Percentiles rank a stretch among this genome's conserved stretches.
These are phyloP conservation scores for Saturnispora sanitii DNA, from an alignment of 805 yeast genomes.

Conservation along the genomic window DNA sequence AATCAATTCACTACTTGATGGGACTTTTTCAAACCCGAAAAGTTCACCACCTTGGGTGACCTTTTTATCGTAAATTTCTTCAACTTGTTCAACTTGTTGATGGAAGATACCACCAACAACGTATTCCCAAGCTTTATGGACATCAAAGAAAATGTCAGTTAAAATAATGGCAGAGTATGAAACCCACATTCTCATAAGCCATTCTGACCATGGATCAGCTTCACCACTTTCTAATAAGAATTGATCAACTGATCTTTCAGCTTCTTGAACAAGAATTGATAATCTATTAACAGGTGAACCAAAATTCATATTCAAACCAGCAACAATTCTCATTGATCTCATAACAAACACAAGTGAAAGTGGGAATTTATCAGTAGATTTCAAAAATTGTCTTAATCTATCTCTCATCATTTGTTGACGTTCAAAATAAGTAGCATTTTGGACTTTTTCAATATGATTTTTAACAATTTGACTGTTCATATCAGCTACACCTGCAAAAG, in stretches of 20 bases:
- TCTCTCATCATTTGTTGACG: conserved; percentile 34
- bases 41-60: conserved; percentile 34
- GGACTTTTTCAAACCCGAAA: conserved; percentile 33
- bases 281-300: conserved; percentile 72
- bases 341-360: conserved; percentile 54
- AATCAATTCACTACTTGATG: conserved; percentile 21
- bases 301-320: conserved; percentile 51
- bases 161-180: conserved; percentile 10
- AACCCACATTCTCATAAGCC: conserved; percentile 15
- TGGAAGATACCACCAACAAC: conserved; percentile 5
- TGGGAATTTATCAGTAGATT: conserved; percentile 60
- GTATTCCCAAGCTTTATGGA: conserved; percentile 11
- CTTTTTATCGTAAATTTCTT: conserved; percentile 36
- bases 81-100: conserved; percentile 28
- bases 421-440: conserved; percentile 29
- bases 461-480: conserved; percentile 26
- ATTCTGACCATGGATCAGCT: conserved; percentile 12
- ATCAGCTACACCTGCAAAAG: conserved; percentile 21
- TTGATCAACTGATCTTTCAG: conserved; percentile 25
- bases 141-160: conserved; percentile 11
- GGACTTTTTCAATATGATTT: conserved; percentile 21
- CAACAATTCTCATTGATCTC: conserved; percentile 67
- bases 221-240: conserved; percentile 10
- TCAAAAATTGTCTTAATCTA: conserved; percentile 44
- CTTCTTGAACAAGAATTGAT: conserved; percentile 51